Base-by-base conservation (phyloP, 352 stramenopile species). In the Pilasporangium apinafurcum region DNA sequence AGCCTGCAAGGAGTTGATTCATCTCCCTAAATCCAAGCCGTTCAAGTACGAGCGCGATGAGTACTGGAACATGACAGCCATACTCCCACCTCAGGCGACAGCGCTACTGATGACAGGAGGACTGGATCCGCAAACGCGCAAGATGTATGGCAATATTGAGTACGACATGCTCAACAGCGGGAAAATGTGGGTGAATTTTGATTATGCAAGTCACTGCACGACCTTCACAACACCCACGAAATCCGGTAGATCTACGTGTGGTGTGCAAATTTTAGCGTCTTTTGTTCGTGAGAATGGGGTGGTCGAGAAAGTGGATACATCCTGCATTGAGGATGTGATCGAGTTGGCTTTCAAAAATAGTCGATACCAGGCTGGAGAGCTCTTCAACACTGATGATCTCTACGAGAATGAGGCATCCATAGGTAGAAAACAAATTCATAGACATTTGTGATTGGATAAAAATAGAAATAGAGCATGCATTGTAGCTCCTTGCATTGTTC, bases 121-220 rank as follows among this genome's bases (percentile, higher is more conserved):
- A 3, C 59, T 85, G 38, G 72, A 85, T 48, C 46, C 76, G 28
- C 68, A 82, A 44, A 85, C 72, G 14, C 59, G 62, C 1, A 44
- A 50, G 14, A 61, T 65, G 53, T 82, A 82, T 42, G 71, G 71
- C 17, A 49, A 66, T 26, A 35, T 68, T 13, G 56, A 87, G 57
- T 83, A 81, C 48, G 47, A 71, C 24, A 48, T 46, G 32, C 54
- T 86, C 27, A 44, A 47, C 2, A 70, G 74, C 14, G 60, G 76
- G 22, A 70, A 57, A 26, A 83, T 86, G 59, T 57, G 85, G 17
- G 68, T 87, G 24, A 62, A 81, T 37, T 87, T 90, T 54, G 58
- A 84, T 39, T 63, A 82, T 35, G 74, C 74, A 22, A 65, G 62
- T 10, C 77, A 90, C 43, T 90, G 77, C 58, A 91, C 79, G 29